These are phyloP conservation scores for Ceratobasidium sp. DNA, from an alignment of 1,284 basidiomycete species.

Conservation along the genomic window DNA sequence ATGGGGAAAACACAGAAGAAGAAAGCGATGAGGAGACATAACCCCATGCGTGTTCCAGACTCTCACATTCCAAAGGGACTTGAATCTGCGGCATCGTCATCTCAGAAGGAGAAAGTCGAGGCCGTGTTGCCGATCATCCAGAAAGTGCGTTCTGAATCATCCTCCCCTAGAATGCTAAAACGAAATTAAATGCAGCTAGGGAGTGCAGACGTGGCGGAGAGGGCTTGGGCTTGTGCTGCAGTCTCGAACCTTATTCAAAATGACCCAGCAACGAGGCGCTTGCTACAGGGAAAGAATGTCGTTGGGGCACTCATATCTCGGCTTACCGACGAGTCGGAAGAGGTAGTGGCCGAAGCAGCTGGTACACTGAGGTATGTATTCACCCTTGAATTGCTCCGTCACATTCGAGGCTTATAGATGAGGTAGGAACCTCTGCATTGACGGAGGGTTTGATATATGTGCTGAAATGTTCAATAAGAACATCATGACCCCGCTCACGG, in stretches of 20 bases:
- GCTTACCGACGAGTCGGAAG: slow-evolving; percentile 84
- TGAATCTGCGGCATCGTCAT: slow-evolving; percentile 71
- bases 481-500: slow-evolving; percentile 77
- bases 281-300: slow-evolving; percentile 90
- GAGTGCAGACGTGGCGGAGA: slow-evolving; percentile 76
- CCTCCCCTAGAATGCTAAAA: neutral
- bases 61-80: slow-evolving; percentile 85
- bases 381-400: slow-evolving; percentile 38
- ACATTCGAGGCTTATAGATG: slow-evolving; percentile 20
- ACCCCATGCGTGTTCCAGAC: slow-evolving; percentile 91
- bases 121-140: slow-evolving; percentile 86
- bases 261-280: slow-evolving; percentile 84
- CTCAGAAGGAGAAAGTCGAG: slow-evolving; percentile 80
- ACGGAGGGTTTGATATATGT: slow-evolving; percentile 92
- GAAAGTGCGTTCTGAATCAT: slow-evolving; percentile 66
- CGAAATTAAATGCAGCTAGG: slow-evolving; percentile 64
- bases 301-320: slow-evolving; percentile 87
- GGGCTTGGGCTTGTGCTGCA: slow-evolving; percentile 93
- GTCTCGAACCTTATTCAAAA: slow-evolving; percentile 90
- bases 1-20: slow-evolving; percentile 95
- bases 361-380: slow-evolving; percentile 78
- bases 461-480: slow-evolving; percentile 98
- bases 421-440: slow-evolving; percentile 87
- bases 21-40: slow-evolving; percentile 80
- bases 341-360: slow-evolving; percentile 85